Evolutionary conservation across 805 yeast species (phyloP).

Genomic region (Candida quercuum): DNA sequence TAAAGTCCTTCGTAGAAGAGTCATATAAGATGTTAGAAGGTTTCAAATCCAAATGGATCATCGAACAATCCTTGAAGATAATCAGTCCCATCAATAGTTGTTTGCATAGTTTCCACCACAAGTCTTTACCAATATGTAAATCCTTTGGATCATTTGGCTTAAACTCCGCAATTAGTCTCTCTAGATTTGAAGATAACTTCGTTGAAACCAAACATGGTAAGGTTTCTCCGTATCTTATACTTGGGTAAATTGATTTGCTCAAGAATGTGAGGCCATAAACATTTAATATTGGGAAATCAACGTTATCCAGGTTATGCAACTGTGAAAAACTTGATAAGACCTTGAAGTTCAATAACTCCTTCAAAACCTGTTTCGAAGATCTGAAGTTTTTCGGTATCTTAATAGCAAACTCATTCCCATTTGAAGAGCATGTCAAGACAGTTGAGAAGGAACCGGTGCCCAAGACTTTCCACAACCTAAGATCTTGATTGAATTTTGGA

Average conservation of each 20-base stretch:
- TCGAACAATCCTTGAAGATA: constrained; percentile 22
- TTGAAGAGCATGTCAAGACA: constrained; percentile 8
- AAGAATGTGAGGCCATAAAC: constrained; percentile 15
- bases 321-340: constrained; percentile 9
- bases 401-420: constrained; percentile 9
- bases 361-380: constrained; percentile 11
- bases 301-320: constrained; percentile 2
- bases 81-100: constrained; percentile 23
- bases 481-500: constrained; percentile 1
- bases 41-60: constrained; percentile 45
- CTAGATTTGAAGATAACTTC: constrained; percentile 16
- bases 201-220: constrained; percentile 17
- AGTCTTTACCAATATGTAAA: constrained; percentile 18
- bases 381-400: constrained; percentile 16
- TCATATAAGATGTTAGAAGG: constrained; percentile 37
- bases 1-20: constrained; percentile 22
- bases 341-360: constrained; percentile 17
- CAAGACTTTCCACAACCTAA: constrained; percentile 2
- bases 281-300: constrained; percentile 14
- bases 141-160: constrained; percentile 1
- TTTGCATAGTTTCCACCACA: constrained; percentile 30
- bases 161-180: constrained; percentile 21
- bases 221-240: constrained; percentile 9
- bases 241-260: constrained; percentile 8
- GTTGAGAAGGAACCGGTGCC: constrained; percentile 20